Conservation (phyloP, 2,329 filamentous ascomycete genomes). For the Trichoderma simmonsii region DNA sequence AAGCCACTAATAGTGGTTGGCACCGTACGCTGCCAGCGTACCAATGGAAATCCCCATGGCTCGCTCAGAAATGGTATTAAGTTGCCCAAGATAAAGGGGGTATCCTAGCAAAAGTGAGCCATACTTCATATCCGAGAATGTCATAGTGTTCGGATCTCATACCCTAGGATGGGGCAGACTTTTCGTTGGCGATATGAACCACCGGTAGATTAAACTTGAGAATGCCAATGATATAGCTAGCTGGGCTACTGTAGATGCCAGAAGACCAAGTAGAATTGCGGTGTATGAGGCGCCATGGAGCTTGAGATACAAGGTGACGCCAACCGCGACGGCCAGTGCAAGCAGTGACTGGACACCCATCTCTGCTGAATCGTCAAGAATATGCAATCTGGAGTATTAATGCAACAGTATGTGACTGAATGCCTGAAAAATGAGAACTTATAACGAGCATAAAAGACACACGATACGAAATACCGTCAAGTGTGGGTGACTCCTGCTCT, state of each 20-base stretch:
- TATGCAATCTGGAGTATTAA: no score
- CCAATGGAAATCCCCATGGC: slow-evolving; percentile 3
- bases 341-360: neutral
- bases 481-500: neutral
- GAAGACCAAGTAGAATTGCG: neutral
- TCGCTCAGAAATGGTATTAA: neutral
- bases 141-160: neutral
- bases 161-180: neutral
- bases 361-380: neutral
- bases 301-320: neutral
- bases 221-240: neutral
- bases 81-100: neutral
- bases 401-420: neutral
- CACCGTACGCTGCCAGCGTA: neutral
- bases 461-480: neutral
- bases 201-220: neutral
- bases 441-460: neutral
- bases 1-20: neutral
- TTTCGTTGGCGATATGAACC: neutral
- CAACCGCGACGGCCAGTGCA: neutral
- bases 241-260: neutral
- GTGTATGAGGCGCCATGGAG: neutral
- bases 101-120: neutral
- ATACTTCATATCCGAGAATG: neutral
- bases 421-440: neutral